A percentile compares a stretch with the other conserved stretches of the same genome.
phyloP scores from a whole-genome alignment of 2,329 filamentous ascomycete genomes.

The Paramyrothecium sp. region DNA sequence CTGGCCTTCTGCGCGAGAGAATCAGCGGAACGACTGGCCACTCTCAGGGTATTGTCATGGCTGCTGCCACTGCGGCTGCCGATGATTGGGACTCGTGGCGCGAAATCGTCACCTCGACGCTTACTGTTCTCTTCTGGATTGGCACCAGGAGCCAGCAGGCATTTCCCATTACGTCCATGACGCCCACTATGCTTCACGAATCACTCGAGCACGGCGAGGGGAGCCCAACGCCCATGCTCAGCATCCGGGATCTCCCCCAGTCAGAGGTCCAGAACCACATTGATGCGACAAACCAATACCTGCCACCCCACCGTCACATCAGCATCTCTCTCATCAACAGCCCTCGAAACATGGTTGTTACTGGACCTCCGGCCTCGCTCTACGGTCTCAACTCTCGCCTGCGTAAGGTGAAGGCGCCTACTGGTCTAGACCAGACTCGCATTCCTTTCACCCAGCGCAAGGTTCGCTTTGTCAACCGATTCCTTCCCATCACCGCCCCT shows the following conservation, averaged over 20 bases:
- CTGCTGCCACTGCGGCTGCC: conserved; percentile 85
- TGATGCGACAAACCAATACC: conserved; percentile 93
- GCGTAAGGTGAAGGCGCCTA: conserved; percentile 95
- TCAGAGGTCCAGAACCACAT: conserved; percentile 94
- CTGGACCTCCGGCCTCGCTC: conserved; percentile 90
- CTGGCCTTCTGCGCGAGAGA: conserved; percentile 81
- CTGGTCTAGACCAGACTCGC: conserved; percentile 92
- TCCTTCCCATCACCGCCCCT: conserved; percentile 94
- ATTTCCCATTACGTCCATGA: conserved; percentile 91
- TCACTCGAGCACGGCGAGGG: conserved; percentile 94
- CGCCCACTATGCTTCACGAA: conserved; percentile 86
- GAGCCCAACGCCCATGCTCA: conserved; percentile 95
- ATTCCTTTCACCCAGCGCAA: conserved; percentile 96
- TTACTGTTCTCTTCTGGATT: conserved; percentile 98
- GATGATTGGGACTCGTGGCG: conserved; percentile 92
- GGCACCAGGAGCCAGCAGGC: conserved; percentile 95
- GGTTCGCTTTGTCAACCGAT: conserved; percentile 93
- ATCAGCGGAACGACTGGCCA: conserved; percentile 91
- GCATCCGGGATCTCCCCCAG: conserved; percentile 87
- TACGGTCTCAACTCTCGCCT: conserved; percentile 95
- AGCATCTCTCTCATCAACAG: conserved; percentile 95
- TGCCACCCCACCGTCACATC: conserved; percentile 90
- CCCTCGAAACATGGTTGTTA: conserved; percentile 94
- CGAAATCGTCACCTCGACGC: conserved; percentile 72
- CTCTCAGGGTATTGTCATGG: conserved; percentile 93